Percentiles rank a stretch among this genome's conserved stretches.
Evolutionary conservation across 2,329 filamentous ascomycete genomes (phyloP).

Genomic region (Verticillium dahliae): DNA sequence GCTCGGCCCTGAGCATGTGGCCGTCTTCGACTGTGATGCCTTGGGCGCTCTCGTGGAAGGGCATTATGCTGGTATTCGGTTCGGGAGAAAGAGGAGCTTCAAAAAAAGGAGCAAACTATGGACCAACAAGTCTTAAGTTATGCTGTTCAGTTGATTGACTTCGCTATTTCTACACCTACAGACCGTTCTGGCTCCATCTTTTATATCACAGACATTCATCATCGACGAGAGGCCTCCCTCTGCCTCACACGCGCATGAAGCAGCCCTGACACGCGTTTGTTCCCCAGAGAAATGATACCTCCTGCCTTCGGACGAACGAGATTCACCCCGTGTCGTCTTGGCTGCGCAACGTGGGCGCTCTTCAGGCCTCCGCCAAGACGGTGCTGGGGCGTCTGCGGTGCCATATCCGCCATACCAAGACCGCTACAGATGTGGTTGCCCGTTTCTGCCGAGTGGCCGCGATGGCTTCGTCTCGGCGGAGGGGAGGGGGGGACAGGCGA

Average conservation of each 20-base stretch:
- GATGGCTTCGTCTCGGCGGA: background rate
- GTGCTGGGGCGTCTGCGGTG: background rate
- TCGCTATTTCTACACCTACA: too few species aligned
- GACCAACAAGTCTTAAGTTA: background rate
- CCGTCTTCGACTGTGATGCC: conserved; percentile 42
- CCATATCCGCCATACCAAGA: background rate
- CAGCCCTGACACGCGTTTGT: background rate
- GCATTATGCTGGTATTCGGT: conserved; percentile 24
- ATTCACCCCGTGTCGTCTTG: background rate
- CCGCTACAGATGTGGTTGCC: background rate
- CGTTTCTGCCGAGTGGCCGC: background rate
- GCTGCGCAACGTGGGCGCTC: background rate
- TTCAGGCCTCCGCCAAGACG: background rate
- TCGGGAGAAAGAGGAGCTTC: background rate
- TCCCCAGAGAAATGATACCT: background rate
- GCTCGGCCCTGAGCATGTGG: conserved; percentile 38
- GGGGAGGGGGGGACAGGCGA: background rate
- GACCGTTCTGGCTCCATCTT: too few species aligned
- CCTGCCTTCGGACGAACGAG: background rate
- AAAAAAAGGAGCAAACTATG: background rate
- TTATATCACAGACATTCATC: too few species aligned
- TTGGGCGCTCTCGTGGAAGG: conserved; percentile 42
- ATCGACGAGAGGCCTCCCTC: conserved; percentile 7
- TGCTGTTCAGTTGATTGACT: too few species aligned
- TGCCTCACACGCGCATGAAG: background rate